Percentiles rank a stretch among this genome's conserved stretches.
These are phyloP conservation scores for Dothideomycetidae sp. DNA, from an alignment of 2,329 filamentous ascomycete genomes.

Conservation along the genomic window DNA sequence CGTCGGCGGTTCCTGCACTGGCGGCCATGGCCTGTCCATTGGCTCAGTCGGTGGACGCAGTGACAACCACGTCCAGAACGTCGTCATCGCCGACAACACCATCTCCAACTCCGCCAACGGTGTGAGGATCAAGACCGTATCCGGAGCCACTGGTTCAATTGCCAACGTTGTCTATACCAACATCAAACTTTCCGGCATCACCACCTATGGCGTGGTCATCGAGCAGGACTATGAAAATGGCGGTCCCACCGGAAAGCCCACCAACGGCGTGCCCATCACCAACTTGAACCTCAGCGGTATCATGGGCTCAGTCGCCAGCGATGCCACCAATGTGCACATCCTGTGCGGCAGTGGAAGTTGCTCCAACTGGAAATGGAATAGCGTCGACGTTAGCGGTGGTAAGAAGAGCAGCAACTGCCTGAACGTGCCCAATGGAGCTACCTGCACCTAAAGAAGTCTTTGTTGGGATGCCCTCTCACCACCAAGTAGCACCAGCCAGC, in stretches of 20 bases:
- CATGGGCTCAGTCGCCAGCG: slow-evolving; percentile 29
- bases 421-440: slow-evolving; percentile 26
- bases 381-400: slow-evolving; percentile 38
- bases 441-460: no score
- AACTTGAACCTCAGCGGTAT: slow-evolving; percentile 32
- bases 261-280: slow-evolving; percentile 40
- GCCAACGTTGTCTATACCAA: slow-evolving; percentile 38
- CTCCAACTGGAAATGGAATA: slow-evolving; percentile 39
- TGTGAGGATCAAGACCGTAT: slow-evolving; percentile 42
- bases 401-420: slow-evolving; percentile 29
- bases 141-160: slow-evolving; percentile 37
- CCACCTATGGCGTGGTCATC: slow-evolving; percentile 42
- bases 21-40: slow-evolving; percentile 41
- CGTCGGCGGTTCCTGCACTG: slow-evolving; percentile 30
- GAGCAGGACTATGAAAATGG: slow-evolving; percentile 45
- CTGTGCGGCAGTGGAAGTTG: slow-evolving; percentile 40
- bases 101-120: slow-evolving; percentile 35
- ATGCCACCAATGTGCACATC: slow-evolving; percentile 33
- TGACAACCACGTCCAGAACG: slow-evolving; percentile 37
- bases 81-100: slow-evolving; percentile 34
- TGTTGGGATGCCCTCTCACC: no score
- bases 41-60: slow-evolving; percentile 39
- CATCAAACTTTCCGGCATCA: slow-evolving; percentile 38
- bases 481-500: no score
- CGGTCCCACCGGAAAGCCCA: slow-evolving; percentile 32